phyloP scores from a whole-genome alignment of 192 early-diverging fungal genomes.

The Gaertneriomyces semiglobifer region DNA sequence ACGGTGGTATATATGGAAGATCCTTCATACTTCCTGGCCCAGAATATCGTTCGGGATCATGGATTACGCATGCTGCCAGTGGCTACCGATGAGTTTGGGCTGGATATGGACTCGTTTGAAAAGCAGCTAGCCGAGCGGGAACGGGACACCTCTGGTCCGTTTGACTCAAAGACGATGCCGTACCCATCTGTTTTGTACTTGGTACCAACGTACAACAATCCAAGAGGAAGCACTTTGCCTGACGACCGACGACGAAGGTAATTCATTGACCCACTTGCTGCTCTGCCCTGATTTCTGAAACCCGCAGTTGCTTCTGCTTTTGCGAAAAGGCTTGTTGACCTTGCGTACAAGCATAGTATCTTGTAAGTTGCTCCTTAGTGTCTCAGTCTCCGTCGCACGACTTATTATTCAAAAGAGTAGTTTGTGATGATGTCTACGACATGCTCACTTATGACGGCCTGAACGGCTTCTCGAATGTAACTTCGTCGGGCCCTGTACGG shows the following conservation, averaged over 20 bases:
- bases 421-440: constrained; percentile 51
- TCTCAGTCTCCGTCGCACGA: too few relatives aligned
- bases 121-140: background rate
- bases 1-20: constrained; percentile 43
- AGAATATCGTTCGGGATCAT: constrained; percentile 39
- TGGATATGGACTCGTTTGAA: constrained; percentile 25
- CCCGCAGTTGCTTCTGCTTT: too few relatives aligned
- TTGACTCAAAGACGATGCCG: background rate
- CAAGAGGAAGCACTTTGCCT: constrained; percentile 32
- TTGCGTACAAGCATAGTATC: constrained; percentile 40
- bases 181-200: constrained; percentile 40
- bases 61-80: constrained; percentile 34
- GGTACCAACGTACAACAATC: constrained; percentile 47
- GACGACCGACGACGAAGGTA: constrained; percentile 3
- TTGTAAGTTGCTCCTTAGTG: background rate
- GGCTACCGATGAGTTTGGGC: constrained; percentile 34
- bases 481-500: constrained; percentile 1
- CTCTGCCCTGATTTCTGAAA: too few relatives aligned
- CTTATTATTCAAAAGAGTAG: constrained; percentile 4
- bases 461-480: background rate
- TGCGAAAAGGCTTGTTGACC: constrained; percentile 11
- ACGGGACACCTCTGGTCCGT: background rate
- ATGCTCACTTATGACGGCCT: constrained; percentile 27
- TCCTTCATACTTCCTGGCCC: constrained; percentile 50
- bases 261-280: too few relatives aligned